Percentiles rank a stretch among this genome's conserved stretches.
Conservation (phyloP, 1,139 yeast genomes). For the Pichia sp. region DNA sequence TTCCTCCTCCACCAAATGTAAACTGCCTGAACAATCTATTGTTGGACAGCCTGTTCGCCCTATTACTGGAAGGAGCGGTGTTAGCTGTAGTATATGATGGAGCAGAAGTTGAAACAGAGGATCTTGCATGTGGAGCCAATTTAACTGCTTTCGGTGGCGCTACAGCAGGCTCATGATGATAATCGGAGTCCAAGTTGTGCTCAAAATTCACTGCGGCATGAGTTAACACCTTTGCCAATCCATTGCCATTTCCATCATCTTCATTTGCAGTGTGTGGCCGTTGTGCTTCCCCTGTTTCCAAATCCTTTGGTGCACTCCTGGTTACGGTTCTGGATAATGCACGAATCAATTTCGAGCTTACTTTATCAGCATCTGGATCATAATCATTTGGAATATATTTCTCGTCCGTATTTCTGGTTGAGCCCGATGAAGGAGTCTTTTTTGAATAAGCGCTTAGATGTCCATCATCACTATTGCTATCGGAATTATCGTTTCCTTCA, state of each 20-base stretch:
- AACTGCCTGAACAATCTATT: constrained; percentile 24
- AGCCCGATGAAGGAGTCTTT: background rate
- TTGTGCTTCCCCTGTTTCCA: constrained; percentile 20
- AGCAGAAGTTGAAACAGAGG: too few species aligned
- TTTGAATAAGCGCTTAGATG: background rate
- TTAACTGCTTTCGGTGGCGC: background rate
- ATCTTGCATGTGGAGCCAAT: too few species aligned
- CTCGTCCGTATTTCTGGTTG: constrained; percentile 3
- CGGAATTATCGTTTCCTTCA: background rate
- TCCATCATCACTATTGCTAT: constrained; percentile 10
- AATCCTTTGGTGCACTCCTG: constrained; percentile 19
- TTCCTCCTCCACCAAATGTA: constrained; percentile 28
- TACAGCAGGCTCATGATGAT: background rate
- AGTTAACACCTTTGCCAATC: constrained; percentile 2
- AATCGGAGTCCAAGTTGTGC: background rate
- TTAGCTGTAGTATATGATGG: background rate
- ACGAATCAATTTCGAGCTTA: constrained; percentile 29
- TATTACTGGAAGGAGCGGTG: background rate
- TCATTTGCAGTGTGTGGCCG: background rate
- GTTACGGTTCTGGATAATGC: constrained; percentile 29
- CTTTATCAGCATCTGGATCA: constrained; percentile 25
- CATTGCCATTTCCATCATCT: background rate
- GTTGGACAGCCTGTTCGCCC: background rate
- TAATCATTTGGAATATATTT: constrained; percentile 19
- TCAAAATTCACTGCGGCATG: constrained; percentile 6